phyloP scores from a whole-genome alignment of 768 basidiomycete genomes.

The Nevesoporus exiguus region DNA sequence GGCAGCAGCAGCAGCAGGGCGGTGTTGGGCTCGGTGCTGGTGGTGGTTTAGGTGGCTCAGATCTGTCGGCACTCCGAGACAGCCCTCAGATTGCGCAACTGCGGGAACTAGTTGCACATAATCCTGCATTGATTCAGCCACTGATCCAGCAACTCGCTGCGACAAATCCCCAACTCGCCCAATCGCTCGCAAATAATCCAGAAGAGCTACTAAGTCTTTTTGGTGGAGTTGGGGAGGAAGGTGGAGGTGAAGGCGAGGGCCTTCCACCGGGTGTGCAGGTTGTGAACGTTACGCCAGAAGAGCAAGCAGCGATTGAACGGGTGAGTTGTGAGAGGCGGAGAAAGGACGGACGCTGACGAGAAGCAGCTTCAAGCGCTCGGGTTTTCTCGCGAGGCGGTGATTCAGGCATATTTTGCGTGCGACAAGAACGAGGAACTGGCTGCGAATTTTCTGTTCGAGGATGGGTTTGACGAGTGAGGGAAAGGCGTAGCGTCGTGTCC shows the following conservation, averaged over 20 bases:
- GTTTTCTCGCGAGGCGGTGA: slow-evolving; percentile 74
- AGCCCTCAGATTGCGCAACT: slow-evolving; percentile 69
- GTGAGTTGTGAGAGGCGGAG: slow-evolving; percentile 45
- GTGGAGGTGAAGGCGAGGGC: slow-evolving; percentile 39
- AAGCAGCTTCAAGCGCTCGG: slow-evolving; percentile 80
- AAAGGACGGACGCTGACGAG: background rate
- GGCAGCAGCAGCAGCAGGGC: slow-evolving; percentile 38
- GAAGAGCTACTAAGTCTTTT: slow-evolving; percentile 63
- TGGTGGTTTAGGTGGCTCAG: slow-evolving; percentile 29
- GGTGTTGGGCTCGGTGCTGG: slow-evolving; percentile 25
- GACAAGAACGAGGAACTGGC: slow-evolving; percentile 97
- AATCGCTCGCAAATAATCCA: slow-evolving; percentile 68
- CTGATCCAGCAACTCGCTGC: slow-evolving; percentile 78
- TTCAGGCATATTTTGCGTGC: slow-evolving; percentile 92
- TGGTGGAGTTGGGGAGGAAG: slow-evolving; percentile 39
- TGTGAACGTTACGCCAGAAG: slow-evolving; percentile 80
- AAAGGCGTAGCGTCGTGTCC: background rate
- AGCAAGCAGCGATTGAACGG: slow-evolving; percentile 83
- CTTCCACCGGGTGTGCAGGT: slow-evolving; percentile 35
- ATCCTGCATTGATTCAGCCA: slow-evolving; percentile 76
- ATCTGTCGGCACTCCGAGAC: slow-evolving; percentile 53
- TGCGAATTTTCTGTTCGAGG: slow-evolving; percentile 85
- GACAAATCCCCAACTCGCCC: slow-evolving; percentile 72
- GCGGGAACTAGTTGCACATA: slow-evolving; percentile 65
- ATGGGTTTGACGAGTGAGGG: slow-evolving; percentile 27